Evolutionary conservation across 208 protist species (phyloP), one percentile per base, ranked within the genome.

Genomic region (Herpetomonas muscarum): DNA sequence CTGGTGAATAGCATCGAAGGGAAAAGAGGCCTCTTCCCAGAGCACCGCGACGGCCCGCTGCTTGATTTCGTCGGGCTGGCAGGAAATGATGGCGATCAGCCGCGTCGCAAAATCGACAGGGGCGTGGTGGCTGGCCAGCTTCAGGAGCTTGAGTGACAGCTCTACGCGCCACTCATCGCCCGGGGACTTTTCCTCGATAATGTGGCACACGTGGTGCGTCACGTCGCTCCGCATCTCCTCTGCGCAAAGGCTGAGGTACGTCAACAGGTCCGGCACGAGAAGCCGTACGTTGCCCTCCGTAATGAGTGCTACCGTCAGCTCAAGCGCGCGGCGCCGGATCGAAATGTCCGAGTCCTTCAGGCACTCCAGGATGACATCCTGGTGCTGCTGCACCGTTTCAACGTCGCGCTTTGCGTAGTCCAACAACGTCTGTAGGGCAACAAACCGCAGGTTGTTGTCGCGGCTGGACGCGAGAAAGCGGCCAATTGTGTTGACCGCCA

Each of bases 361-460:
- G 63, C 97, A 99, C 51, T 98, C 97, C 3, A 99, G 76, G 46
- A 99, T 97, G 22, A 82, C 98, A 17, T 78, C 71, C 39, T 97
- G 81, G 64, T 98, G 90, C 41, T 91, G 75, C 51, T 97, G 79
- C n/a, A 96, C 95, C 17, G 90, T 59, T 42, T 87, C 71, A 29
- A 84, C 70, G 64, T 99, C 94, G 7, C 71, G 74, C 6, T 79
- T 56, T 0, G 98, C 83, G 29, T 97, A 96, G 42, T 89, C 78
- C 30, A 92, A 67, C 22, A 99, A 84, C 21, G 94, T 94, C 60
- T 98, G 65, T 4, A 99, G 79, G 0, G 98, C 97, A 0, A 99
- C 97, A 68, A 99, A 99, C 51, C 96, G 92, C 54, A 99, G 94
- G 74, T 99, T 99, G 69, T 99, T 99, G 70, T 99, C 98, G n/a